phyloP scores from a whole-genome alignment of 2,329 filamentous ascomycete genomes.

The Cercospora zeae-maydis region DNA sequence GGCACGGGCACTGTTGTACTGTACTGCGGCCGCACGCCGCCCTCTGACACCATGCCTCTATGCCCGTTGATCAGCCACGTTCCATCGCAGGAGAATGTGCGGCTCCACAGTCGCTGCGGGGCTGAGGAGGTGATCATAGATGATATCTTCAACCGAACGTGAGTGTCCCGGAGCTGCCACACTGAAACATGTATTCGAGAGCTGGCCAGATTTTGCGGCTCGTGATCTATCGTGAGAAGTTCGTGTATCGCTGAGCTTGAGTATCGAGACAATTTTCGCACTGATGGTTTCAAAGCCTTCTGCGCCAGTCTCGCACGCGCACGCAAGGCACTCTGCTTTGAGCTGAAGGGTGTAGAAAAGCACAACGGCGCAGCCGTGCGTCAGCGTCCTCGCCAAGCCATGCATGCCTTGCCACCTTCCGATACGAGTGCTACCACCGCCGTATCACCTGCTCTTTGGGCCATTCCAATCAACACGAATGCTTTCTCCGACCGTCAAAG shows the following conservation, averaged over 20 bases:
- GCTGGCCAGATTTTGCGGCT: not conserved
- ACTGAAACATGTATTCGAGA: not conserved
- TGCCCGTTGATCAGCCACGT: not conserved
- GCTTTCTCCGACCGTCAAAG: not conserved
- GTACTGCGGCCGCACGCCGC: not conserved
- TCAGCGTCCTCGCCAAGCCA: not conserved
- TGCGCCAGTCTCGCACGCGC: not conserved
- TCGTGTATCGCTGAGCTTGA: not conserved
- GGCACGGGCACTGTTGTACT: not conserved
- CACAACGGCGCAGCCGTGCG: not conserved
- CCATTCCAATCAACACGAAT: not conserved
- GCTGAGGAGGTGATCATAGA: not conserved
- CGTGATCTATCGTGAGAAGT: not conserved
- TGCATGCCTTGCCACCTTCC: conserved; percentile 2
- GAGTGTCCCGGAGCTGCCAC: not conserved
- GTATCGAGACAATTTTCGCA: not conserved
- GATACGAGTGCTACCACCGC: conserved; percentile 1
- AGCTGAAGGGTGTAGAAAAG: not conserved
- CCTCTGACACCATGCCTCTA: not conserved
- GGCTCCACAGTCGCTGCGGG: not conserved
- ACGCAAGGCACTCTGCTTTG: not conserved
- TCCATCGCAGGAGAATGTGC: not conserved
- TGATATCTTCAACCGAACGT: not conserved
- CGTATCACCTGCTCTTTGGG: not conserved
- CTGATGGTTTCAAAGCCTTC: not conserved